Conservation (phyloP, 2,329 filamentous ascomycete genomes). For the Aquanectria penicillioides region DNA sequence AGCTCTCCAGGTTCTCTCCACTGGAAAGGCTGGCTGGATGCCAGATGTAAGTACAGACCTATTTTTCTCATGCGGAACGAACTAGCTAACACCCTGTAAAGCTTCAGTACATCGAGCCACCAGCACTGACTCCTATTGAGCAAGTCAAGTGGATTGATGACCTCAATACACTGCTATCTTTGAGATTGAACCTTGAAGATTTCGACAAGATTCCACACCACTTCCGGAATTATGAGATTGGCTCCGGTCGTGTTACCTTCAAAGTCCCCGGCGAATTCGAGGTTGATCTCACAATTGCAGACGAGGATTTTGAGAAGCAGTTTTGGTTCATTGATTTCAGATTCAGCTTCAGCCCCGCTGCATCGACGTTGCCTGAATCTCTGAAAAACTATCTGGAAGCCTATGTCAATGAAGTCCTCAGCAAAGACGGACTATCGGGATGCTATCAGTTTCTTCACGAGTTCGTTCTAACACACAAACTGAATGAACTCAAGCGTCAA, state of each 20-base stretch:
- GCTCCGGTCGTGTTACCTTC: constrained; percentile 91
- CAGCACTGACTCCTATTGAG: constrained; percentile 75
- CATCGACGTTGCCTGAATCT: constrained; percentile 67
- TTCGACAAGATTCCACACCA: constrained; percentile 78
- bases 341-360: constrained; percentile 80
- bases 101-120: constrained; percentile 81
- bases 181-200: constrained; percentile 87
- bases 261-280: constrained; percentile 86
- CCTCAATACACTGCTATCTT: constrained; percentile 83
- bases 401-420: constrained; percentile 77
- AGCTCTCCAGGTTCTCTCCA: constrained; percentile 84
- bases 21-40: constrained; percentile 80
- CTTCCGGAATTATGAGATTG: constrained; percentile 81
- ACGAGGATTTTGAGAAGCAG: constrained; percentile 83
- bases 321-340: constrained; percentile 96
- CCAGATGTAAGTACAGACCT: constrained; percentile 73
- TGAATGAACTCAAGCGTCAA: constrained; percentile 83
- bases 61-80: neutral
- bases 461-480: constrained; percentile 88
- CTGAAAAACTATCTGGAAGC: constrained; percentile 74
- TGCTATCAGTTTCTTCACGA: constrained; percentile 91
- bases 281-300: constrained; percentile 88
- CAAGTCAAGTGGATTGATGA: constrained; percentile 80
- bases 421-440: constrained; percentile 75
- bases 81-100: constrained; percentile 53